A percentile compares a stretch with the other conserved stretches of the same genome.
phyloP scores from a whole-genome alignment of 805 yeast species.

The Yarrowia sp. region DNA sequence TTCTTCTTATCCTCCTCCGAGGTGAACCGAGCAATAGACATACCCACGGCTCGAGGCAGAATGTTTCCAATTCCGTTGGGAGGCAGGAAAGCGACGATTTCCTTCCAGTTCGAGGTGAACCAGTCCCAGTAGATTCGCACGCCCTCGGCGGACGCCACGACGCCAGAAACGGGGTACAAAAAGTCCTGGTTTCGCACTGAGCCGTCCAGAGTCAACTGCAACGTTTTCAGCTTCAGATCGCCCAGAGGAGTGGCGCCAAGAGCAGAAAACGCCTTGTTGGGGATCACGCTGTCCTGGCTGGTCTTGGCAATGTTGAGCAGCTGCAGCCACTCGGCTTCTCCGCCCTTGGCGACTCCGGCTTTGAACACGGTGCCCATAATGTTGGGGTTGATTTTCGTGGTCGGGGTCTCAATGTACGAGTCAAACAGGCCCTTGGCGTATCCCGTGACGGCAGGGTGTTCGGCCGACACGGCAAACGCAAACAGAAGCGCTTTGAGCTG shows the following conservation, averaged over 20 bases:
- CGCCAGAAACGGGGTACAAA: conserved; percentile 76
- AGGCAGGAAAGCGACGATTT: conserved; percentile 69
- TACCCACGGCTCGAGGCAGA: conserved; percentile 74
- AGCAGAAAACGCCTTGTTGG: conserved; percentile 68
- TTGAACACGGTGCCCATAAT: conserved; percentile 70
- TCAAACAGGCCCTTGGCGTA: conserved; percentile 57
- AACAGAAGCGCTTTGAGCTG: conserved; percentile 64
- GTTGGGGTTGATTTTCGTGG: conserved; percentile 72
- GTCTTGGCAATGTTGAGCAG: conserved; percentile 65
- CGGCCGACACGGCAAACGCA: conserved; percentile 48
- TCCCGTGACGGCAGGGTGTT: conserved; percentile 49
- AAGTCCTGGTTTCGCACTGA: conserved; percentile 71
- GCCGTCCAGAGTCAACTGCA: conserved; percentile 63
- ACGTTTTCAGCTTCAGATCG: conserved; percentile 61
- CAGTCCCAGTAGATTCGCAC: conserved; percentile 75
- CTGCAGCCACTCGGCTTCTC: conserved; percentile 65
- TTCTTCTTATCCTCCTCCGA: conserved; percentile 59
- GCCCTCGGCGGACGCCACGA: conserved; percentile 70
- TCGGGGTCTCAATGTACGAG: conserved; percentile 61
- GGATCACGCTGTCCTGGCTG: conserved; percentile 69
- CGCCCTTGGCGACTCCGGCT: conserved; percentile 70
- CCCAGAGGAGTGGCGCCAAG: conserved; percentile 68
- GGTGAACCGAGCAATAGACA: conserved; percentile 68
- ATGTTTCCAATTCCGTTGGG: conserved; percentile 69
- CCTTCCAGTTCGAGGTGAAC: conserved; percentile 75